Evolutionary conservation across 2,329 filamentous ascomycete species (phyloP).

Genomic region (Didymellaceae sp.): DNA sequence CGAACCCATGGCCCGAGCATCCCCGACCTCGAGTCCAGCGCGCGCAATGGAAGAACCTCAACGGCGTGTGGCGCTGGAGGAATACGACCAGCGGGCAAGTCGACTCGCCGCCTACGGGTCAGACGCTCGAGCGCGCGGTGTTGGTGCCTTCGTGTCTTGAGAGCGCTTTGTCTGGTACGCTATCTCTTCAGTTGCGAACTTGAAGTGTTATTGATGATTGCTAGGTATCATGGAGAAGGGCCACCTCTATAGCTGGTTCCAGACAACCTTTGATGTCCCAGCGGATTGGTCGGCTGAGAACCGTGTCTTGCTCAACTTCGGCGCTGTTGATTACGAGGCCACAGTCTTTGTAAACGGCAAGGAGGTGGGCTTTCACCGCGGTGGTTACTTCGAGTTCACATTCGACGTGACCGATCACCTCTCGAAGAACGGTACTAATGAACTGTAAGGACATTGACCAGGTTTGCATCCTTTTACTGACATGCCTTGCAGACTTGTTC

Average conservation of each 20-base stretch:
- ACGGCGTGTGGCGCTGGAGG: constrained; percentile 65
- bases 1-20: constrained; percentile 63
- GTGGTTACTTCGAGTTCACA: constrained; percentile 68
- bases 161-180: constrained; percentile 58
- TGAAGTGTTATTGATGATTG: neutral
- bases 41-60: constrained; percentile 62
- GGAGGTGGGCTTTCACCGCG: constrained; percentile 60
- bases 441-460: constrained; percentile 53
- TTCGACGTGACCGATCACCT: constrained; percentile 63
- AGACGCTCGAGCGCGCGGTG: constrained; percentile 53
- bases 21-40: constrained; percentile 64
- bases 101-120: constrained; percentile 53
- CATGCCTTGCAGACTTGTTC: constrained; percentile 59
- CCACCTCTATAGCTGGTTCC: constrained; percentile 56
- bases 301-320: constrained; percentile 62
- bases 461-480: neutral
- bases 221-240: constrained; percentile 51
- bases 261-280: constrained; percentile 60
- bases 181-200: constrained; percentile 34
- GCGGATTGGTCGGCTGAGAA: constrained; percentile 52
- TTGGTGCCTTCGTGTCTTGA: constrained; percentile 62
- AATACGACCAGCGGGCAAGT: constrained; percentile 51
- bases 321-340: constrained; percentile 65
- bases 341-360: constrained; percentile 66
- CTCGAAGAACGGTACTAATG: constrained; percentile 56